These are phyloP conservation scores for Amauroascus niger DNA, from an alignment of 2,329 filamentous ascomycete species.

Conservation along the genomic window DNA sequence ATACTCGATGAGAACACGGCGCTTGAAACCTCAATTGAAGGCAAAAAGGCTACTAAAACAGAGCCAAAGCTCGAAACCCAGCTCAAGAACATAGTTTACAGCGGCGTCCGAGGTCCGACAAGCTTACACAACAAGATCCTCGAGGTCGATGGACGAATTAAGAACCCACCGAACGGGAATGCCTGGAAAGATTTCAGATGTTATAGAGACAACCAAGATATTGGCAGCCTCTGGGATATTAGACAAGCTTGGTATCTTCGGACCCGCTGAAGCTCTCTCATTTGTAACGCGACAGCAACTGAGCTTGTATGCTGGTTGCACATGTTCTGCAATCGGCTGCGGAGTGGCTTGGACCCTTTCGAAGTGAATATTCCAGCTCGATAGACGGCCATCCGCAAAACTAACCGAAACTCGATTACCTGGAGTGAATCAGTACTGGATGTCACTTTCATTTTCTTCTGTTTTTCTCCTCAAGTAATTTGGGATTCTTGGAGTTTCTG, in stretches of 20 bases:
- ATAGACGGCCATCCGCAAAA: no score
- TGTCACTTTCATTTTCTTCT: no score
- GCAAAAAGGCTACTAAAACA: background rate
- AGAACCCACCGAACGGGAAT: constrained; percentile 28
- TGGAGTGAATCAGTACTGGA: no score
- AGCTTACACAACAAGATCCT: constrained; percentile 30
- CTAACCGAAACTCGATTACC: no score
- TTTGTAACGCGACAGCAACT: background rate
- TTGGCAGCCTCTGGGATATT: constrained; percentile 39
- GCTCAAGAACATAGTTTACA: constrained; percentile 21
- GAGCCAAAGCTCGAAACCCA: background rate
- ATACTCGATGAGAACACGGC: background rate
- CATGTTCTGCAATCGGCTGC: background rate
- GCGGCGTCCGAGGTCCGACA: constrained; percentile 24
- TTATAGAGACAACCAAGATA: constrained; percentile 38
- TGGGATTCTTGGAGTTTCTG: no score
- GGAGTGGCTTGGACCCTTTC: no score
- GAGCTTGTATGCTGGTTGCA: background rate
- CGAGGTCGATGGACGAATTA: constrained; percentile 33
- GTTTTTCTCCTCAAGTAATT: no score
- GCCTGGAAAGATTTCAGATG: constrained; percentile 39
- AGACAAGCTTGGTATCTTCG: constrained; percentile 33
- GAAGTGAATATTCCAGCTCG: no score
- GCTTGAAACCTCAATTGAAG: background rate
- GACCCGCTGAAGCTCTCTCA: constrained; percentile 3